These are phyloP conservation scores for Trichoderma orchidacearum DNA, from an alignment of 495 filamentous ascomycete species.

Conservation along the genomic window DNA sequence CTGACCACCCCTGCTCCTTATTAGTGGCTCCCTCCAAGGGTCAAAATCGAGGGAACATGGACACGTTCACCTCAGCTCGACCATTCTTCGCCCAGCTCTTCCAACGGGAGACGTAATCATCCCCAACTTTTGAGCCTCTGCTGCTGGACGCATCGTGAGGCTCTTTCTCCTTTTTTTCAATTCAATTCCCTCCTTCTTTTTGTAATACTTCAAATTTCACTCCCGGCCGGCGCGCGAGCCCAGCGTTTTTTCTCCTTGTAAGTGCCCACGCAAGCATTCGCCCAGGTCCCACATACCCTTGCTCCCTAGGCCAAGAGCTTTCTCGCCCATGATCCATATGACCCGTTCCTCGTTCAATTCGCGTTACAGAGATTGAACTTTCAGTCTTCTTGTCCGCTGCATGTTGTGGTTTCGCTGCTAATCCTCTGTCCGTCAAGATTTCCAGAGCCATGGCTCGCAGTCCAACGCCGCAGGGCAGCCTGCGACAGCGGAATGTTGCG, in stretches of 20 bases:
- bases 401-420: not conserved
- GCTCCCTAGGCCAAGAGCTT: not conserved
- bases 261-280: not conserved
- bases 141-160: not conserved
- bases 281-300: not conserved
- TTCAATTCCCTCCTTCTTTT: not conserved
- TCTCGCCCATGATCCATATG: too few species aligned
- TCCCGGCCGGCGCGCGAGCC: not conserved
- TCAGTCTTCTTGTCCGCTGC: too few species aligned
- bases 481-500: constrained; percentile 40
- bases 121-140: not conserved
- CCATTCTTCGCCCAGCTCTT: not conserved
- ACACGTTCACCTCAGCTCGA: not conserved
- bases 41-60: not conserved
- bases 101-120: not conserved
- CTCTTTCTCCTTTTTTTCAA: not conserved
- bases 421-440: not conserved
- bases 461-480: constrained; percentile 30
- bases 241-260: not conserved
- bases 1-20: not conserved
- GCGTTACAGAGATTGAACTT: too few species aligned
- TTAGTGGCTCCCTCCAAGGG: not conserved
- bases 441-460: constrained; percentile 18
- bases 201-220: not conserved
- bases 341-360: too few species aligned